Base-by-base conservation (phyloP, 2,329 filamentous ascomycete species). In the Epichloe scottii region DNA sequence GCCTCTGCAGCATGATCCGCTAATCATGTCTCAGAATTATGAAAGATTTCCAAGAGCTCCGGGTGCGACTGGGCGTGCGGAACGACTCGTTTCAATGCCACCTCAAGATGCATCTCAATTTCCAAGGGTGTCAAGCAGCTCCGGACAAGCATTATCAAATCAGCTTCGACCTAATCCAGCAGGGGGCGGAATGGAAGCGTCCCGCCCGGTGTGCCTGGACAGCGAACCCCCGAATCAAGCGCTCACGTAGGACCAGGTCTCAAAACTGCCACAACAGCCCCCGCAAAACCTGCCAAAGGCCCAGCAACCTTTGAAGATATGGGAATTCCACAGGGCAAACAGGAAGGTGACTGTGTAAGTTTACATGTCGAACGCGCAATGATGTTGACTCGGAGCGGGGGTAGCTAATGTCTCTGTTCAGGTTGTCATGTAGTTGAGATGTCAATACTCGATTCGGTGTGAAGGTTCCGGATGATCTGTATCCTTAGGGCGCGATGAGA, bases 251-350 rank as follows among this genome's bases (percentile, higher is more conserved):
- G 59, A 57, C 46, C 60, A 42, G 55, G 60, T 54, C 48, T 62
- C 54, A 67, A 59, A 40, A 64, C 56, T 51, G 59, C 59, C 53
- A 59, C 63, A 41, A 58, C 66, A 19, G 58, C 60, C 21, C 58
- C 62, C n/a, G 59, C 66, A 42, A 66, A 68, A n/a, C 65, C 68
- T 3, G 69, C 71, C 47, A 87, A 89, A 63, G 93, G 91, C 11
- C 91, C 93, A 1, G 88, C 93, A 60, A 97, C 93, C 0, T 98
- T 98, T 66, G 91, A 96, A 64, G 90, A 94, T 64, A 98, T 98
- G 93, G 93, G 93, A 39, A 91, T 98, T 59, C 88, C 89, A 6
- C 78, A 83, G 60, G 82, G 77, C 46, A 90, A 93, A 68, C 78
- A 84, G 55, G 87, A 95, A n/a, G 79, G 80, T 58, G 90, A 97